Evolutionary conservation across 2,329 filamentous ascomycete genomes (phyloP), one percentile per base, ranked within the genome.

Genomic region (Xylaria sp.): DNA sequence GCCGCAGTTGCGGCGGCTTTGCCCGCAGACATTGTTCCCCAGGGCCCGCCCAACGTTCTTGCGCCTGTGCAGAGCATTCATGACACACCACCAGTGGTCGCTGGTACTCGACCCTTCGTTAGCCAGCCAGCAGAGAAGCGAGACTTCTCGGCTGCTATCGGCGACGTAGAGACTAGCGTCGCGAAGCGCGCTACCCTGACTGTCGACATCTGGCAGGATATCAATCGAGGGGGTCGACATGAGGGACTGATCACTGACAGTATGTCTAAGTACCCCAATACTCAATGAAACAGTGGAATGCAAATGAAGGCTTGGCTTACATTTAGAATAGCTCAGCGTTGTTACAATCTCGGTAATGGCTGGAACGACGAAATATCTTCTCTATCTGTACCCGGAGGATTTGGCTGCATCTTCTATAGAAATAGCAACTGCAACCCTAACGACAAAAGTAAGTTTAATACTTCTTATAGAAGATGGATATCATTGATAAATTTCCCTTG

Each of bases 281-380:
- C 3, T 47, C 5, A 47, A 19, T 5, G 17, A 47, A 47, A 19
- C 6, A 6, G 42, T n/a, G 4, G 42, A 19, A 19, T 4, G 3
- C 2, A 14, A 30, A 30, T 3, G 5, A 30, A 51, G 5, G 19
- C 14, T 17, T 27, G 24, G 9, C 48, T 51, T 9, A 51, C 21
- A 27, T 8, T 30, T 27, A 27, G 19, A 30, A 51, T 51, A 51
- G 48, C 48, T 5, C 48, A 51, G 24, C 7, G 21, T 24, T 51
- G 48, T 19, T 51, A 27, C 21, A 51, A 51, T 30, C 21, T 51
- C 21, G 6, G 11, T 11, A 51, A 51, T 51, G 48, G 48, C 14
- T 51, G 48, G 48, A 51, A 51, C 48, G 48, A 51, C 21, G 8
- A 51, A 21, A 30, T 51, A 14, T 51, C 48, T 30, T 51, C 48